Base-by-base conservation (phyloP, 805 yeast genomes). In the Crinitomyces ghanaensis region DNA sequence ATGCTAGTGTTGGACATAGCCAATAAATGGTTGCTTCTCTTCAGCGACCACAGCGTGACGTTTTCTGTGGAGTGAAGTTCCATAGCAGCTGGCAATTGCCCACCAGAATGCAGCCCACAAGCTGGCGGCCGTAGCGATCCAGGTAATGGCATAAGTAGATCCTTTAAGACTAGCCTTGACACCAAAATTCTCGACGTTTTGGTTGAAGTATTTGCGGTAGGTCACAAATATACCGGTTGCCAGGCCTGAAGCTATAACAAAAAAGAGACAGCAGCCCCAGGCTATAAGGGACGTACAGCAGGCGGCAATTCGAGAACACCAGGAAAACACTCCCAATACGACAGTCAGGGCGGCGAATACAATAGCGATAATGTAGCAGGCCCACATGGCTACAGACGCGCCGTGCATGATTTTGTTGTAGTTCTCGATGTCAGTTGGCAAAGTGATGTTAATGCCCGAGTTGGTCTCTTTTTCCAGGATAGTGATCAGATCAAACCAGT, bases 161-260 rank as follows among this genome's bases (percentile, higher is more conserved):
- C 59, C 56, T 21, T 72, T 68, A 32, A 81, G 47, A 23, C 51
- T 50, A 2, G 82, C 69, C 24, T 54, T 51, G 30, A 77, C 64
- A 11, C 93, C 93, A 44, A 62, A 74, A 2, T 52, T 50, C 2
- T 47, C 51, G 8, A 56, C 54, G 21, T 60, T 57, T 21, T 70
- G 56, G 45, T 77, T 72, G 58, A 82, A 63, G 34, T 67, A 60
- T 8, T 59, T 55, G 38, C 66, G 56, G 39, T 76, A 62, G 35
- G 63, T 62, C 4, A 58, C 36, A 57, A 60, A 77, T n/a, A 69
- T 60, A 12, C 76, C 91, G 1, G 88, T 78, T 19, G 78, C 62
- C 15, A 77, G 57, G 11, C 66, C 82, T 19, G 73, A 66, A 19
- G 69, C 62, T 12, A 68, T 42, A 2, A 61, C 8, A n/a, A 65